phyloP scores from a whole-genome alignment of 768 basidiomycete species.

The Trametes elegans region DNA sequence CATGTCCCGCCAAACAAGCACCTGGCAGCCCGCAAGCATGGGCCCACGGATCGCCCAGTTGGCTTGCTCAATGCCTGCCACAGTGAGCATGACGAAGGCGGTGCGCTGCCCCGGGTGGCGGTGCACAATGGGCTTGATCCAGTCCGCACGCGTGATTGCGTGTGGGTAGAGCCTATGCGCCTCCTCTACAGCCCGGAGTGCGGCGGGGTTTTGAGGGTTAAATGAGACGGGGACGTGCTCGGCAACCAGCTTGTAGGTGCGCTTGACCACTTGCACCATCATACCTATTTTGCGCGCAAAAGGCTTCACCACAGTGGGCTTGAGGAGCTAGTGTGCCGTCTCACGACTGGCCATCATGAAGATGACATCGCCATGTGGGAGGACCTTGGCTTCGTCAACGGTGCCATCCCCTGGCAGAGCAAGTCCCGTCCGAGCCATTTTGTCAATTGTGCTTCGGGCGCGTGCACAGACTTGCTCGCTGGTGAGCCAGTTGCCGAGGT shows the following conservation, averaged over 20 bases:
- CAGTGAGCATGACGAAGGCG: constrained; percentile 26
- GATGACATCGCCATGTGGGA: neutral
- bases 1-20: constrained; percentile 18
- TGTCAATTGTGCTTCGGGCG: neutral
- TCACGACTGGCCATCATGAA: neutral
- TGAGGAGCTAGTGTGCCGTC: neutral
- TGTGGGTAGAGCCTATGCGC: neutral
- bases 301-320: neutral
- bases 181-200: neutral
- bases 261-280: neutral
- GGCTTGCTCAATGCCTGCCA: constrained; percentile 20
- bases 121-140: constrained; percentile 27
- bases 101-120: constrained; percentile 19
- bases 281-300: constrained; percentile 9
- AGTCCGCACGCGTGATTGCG: constrained; percentile 16
- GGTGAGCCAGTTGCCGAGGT: neutral
- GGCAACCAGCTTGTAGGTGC: constrained; percentile 4
- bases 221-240: constrained; percentile 3
- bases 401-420: neutral
- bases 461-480: neutral
- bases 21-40: constrained; percentile 14
- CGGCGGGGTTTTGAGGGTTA: neutral
- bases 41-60: constrained; percentile 29
- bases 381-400: neutral
- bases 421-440: neutral